Evolutionary conservation across 2,329 filamentous ascomycete genomes (phyloP).

Genomic region (Lecanicillium sp.): DNA sequence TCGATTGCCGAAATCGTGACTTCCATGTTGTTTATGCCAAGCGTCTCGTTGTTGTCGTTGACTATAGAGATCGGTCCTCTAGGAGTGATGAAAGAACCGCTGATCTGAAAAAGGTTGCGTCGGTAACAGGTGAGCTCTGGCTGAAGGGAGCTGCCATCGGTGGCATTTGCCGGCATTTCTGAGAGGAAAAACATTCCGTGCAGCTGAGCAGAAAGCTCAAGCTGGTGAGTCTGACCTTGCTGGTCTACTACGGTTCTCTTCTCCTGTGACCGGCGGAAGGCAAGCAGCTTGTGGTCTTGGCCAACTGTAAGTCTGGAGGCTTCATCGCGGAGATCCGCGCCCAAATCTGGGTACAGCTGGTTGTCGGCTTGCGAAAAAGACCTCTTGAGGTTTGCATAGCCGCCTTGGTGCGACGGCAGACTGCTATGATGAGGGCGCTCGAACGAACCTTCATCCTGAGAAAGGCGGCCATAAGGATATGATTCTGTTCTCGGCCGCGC

Average conservation of each 20-base stretch:
- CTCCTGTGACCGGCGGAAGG: constrained; percentile 48
- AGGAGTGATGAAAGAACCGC: constrained; percentile 76
- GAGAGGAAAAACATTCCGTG: constrained; percentile 87
- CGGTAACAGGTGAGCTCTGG: constrained; percentile 93
- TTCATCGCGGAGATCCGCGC: constrained; percentile 52
- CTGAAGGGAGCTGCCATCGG: constrained; percentile 51
- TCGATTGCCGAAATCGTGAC: constrained; percentile 87
- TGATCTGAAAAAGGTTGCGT: constrained; percentile 92
- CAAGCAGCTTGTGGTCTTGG: constrained; percentile 53
- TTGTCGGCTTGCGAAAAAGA: constrained; percentile 48
- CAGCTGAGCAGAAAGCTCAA: constrained; percentile 63
- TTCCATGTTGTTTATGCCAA: constrained; percentile 75
- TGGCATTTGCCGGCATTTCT: constrained; percentile 60
- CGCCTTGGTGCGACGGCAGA: constrained; percentile 41
- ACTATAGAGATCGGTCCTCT: constrained; percentile 71
- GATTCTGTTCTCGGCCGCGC: constrained; percentile 42
- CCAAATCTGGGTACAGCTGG: constrained; percentile 50
- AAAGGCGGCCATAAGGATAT: constrained; percentile 46
- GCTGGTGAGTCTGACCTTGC: constrained; percentile 50
- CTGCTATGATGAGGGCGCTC: constrained; percentile 42
- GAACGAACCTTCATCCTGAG: constrained; percentile 48
- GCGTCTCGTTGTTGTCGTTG: constrained; percentile 74
- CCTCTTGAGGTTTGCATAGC: constrained; percentile 48
- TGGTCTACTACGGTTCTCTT: constrained; percentile 53
- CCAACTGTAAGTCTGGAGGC: constrained; percentile 47